Percentiles rank a stretch among this genome's conserved stretches.
phyloP scores from a whole-genome alignment of 305 asterid genomes.

The Fraxinus angustifolia region DNA sequence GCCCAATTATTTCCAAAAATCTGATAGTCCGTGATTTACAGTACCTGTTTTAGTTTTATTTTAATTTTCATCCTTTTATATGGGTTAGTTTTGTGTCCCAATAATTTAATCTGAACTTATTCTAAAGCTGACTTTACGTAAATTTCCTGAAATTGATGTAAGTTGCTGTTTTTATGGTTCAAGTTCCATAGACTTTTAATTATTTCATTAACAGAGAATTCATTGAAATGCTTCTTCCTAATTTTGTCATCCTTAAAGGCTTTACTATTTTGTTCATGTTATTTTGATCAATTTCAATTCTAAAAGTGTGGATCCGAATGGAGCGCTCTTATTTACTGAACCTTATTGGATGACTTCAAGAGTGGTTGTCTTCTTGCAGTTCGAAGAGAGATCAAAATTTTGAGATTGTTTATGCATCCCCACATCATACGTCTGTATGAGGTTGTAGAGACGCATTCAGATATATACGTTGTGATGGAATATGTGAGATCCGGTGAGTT shows the following conservation, averaged over 20 bases:
- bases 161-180: not conserved
- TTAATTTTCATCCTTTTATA: not conserved
- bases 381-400: slow-evolving; percentile 57
- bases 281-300: slow-evolving; percentile 6
- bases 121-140: not conserved
- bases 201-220: not conserved
- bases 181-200: not conserved
- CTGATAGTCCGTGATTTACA: not conserved
- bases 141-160: not conserved
- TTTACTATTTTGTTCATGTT: slow-evolving; percentile 1
- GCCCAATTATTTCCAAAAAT: not conserved
- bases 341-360: slow-evolving; percentile 15
- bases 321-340: not conserved
- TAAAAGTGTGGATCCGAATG: not conserved
- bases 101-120: not conserved
- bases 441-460: slow-evolving; percentile 60
- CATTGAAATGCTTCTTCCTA: slow-evolving; percentile 1
- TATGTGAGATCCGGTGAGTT: slow-evolving; percentile 62
- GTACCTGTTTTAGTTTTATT: not conserved
- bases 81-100: not conserved
- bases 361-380: slow-evolving; percentile 37
- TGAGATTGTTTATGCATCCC: slow-evolving; percentile 70
- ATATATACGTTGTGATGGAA: slow-evolving; percentile 63
- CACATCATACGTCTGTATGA: slow-evolving; percentile 62
- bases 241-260: slow-evolving; percentile 2